These are phyloP conservation scores for Mycena citricolor DNA, from an alignment of 1,284 basidiomycete species.

Conservation along the genomic window DNA sequence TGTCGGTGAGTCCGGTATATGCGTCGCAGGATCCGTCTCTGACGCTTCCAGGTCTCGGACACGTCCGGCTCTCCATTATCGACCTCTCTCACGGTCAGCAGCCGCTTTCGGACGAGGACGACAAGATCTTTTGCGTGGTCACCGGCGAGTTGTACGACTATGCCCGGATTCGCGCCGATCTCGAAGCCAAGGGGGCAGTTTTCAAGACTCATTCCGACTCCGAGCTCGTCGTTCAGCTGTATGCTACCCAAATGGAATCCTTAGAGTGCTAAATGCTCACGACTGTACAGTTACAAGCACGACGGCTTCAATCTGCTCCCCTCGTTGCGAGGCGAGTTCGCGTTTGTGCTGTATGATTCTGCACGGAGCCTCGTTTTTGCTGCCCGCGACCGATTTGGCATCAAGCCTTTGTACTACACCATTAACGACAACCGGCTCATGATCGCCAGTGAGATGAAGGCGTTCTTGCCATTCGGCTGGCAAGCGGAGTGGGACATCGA, in stretches of 20 bases:
- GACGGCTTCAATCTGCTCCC: slow-evolving; percentile 13
- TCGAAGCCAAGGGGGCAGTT: slow-evolving; percentile 17
- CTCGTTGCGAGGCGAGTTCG: slow-evolving; percentile 26
- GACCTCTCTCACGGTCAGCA: slow-evolving; percentile 26
- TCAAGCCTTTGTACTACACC: slow-evolving; percentile 28
- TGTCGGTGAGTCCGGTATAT: slow-evolving; percentile 9
- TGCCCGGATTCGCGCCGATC: slow-evolving; percentile 21
- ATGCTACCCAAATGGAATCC: no score
- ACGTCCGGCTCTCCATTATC: slow-evolving; percentile 26
- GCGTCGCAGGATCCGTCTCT: not conserved
- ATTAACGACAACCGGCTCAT: slow-evolving; percentile 20
- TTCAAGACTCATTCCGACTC: slow-evolving; percentile 26
- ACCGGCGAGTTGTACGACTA: slow-evolving; percentile 28
- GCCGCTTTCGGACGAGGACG: slow-evolving; percentile 23
- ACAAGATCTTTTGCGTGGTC: slow-evolving; percentile 23
- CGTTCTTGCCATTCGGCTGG: slow-evolving; percentile 26
- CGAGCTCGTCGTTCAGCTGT: slow-evolving; percentile 23
- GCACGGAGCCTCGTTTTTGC: slow-evolving; percentile 21
- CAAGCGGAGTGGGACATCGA: slow-evolving; percentile 26
- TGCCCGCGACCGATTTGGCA: slow-evolving; percentile 26
- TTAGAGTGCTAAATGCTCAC: no score
- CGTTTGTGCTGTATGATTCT: slow-evolving; percentile 26
- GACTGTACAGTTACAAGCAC: slow-evolving; percentile 5
- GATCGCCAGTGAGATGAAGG: slow-evolving; percentile 27
- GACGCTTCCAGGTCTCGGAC: slow-evolving; percentile 19